These are phyloP conservation scores for Coprinopsis marcescibilis DNA, from an alignment of 768 basidiomycete genomes.

Conservation along the genomic window DNA sequence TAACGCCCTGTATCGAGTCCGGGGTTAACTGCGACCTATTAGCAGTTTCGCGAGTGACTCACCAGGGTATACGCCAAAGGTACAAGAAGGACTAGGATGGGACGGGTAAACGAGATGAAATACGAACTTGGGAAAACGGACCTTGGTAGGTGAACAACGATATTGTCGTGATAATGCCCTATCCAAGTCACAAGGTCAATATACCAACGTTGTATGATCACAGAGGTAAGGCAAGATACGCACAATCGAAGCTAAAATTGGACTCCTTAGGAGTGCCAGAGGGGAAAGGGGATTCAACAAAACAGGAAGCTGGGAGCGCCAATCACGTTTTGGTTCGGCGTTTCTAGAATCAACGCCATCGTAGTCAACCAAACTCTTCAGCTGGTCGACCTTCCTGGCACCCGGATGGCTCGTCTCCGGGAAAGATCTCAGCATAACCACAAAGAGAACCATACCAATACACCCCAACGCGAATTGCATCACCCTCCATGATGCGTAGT, in stretches of 20 bases:
- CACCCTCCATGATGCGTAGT: constrained; percentile 62
- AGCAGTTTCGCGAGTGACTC: constrained; percentile 17
- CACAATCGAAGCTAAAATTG: constrained; percentile 52
- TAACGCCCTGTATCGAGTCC: constrained; percentile 35
- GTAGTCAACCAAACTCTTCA: no score
- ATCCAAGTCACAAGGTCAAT: constrained; percentile 20
- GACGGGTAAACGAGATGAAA: constrained; percentile 3
- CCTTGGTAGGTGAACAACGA: constrained; percentile 36
- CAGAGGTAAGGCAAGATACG: constrained; percentile 13
- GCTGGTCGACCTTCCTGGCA: constrained; percentile 47
- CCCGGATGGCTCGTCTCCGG: constrained; percentile 68
- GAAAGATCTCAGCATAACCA: constrained; percentile 39
- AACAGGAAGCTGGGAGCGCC: constrained; percentile 24
- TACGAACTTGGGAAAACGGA: constrained; percentile 16
- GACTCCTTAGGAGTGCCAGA: constrained; percentile 48
- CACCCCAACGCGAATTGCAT: constrained; percentile 46
- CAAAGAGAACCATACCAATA: constrained; percentile 32
- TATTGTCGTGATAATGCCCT: constrained; percentile 18
- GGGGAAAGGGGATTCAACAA: constrained; percentile 57
- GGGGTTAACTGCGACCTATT: neutral
- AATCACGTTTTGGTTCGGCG: no score
- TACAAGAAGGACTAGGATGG: constrained; percentile 43
- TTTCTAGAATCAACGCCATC: no score
- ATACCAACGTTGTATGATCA: neutral
- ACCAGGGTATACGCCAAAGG: constrained; percentile 68